A percentile compares a stretch with the other conserved stretches of the same genome.
Evolutionary conservation across 805 yeast genomes (phyloP).

Genomic region (Pichia ethanolica): DNA sequence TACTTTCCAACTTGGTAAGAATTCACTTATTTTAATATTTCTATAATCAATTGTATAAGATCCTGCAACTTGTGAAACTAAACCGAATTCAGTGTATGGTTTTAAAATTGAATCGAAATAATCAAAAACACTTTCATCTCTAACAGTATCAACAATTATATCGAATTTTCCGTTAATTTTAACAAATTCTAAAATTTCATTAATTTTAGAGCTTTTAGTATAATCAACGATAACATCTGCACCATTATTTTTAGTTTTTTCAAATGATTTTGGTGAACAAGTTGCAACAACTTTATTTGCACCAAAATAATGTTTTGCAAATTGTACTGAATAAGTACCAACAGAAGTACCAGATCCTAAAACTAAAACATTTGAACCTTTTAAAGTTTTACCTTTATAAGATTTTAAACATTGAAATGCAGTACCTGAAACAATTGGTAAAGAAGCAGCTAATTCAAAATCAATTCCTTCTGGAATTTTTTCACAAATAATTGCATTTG

Average conservation of each 20-base stretch:
- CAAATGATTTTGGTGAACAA: slow-evolving; percentile 32
- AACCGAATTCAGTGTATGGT: slow-evolving; percentile 38
- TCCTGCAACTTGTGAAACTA: slow-evolving; percentile 51
- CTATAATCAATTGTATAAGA: slow-evolving; percentile 37
- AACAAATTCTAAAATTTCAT: slow-evolving; percentile 29
- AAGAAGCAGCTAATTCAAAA: slow-evolving; percentile 54
- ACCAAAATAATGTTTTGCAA: slow-evolving; percentile 42
- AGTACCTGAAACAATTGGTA: slow-evolving; percentile 58
- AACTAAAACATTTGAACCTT: slow-evolving; percentile 44
- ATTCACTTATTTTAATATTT: slow-evolving; percentile 18
- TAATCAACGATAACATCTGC: slow-evolving; percentile 56
- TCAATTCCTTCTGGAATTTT: slow-evolving; percentile 42
- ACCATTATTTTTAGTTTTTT: slow-evolving; percentile 32
- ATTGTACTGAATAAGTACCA: slow-evolving; percentile 48
- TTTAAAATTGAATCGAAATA: slow-evolving; percentile 36
- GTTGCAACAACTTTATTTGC: slow-evolving; percentile 49
- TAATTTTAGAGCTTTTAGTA: slow-evolving; percentile 33
- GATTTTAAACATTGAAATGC: slow-evolving; percentile 33
- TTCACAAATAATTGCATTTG: slow-evolving; percentile 14
- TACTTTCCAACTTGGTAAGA: slow-evolving; percentile 18
- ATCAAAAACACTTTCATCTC: slow-evolving; percentile 39
- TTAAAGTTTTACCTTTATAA: slow-evolving; percentile 7
- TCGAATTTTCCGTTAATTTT: slow-evolving; percentile 45
- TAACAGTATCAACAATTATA: slow-evolving; percentile 58
- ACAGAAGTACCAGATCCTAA: slow-evolving; percentile 73